Conservation (phyloP, 176 grass and related monocot genomes). For the Aegilops tauschii region DNA sequence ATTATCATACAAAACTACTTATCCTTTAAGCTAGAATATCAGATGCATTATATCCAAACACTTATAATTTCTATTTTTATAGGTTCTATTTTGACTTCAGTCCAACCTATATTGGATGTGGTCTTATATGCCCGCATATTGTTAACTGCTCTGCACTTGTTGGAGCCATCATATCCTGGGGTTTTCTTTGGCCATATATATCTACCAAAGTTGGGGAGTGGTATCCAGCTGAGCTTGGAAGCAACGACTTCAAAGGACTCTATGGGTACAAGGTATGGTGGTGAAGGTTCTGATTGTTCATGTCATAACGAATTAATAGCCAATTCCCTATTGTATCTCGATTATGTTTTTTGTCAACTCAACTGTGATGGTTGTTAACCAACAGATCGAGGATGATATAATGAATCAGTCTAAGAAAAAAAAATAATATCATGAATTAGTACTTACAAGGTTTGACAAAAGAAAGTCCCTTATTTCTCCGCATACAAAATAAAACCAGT, state of each 20-base stretch:
- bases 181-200: slow-evolving; percentile 87
- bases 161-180: slow-evolving; percentile 88
- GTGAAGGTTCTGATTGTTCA: neutral
- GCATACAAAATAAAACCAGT: neutral
- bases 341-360: too few species aligned
- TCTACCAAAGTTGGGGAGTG: slow-evolving; percentile 64
- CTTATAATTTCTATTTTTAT: slow-evolving; percentile 22
- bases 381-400: too few species aligned
- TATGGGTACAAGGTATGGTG: slow-evolving; percentile 78
- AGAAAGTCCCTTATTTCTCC: neutral
- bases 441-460: too few species aligned
- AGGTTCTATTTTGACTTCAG: slow-evolving; percentile 97
- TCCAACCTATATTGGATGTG: slow-evolving; percentile 85
- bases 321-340: too few species aligned
- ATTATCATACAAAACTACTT: neutral
- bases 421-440: too few species aligned
- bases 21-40: neutral
- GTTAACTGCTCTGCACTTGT: slow-evolving; percentile 83
- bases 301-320: neutral
- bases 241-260: slow-evolving; percentile 86
- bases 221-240: slow-evolving; percentile 72
- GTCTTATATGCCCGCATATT: slow-evolving; percentile 88
- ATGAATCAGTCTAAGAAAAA: too few species aligned
- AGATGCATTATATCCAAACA: neutral
- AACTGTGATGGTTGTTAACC: too few species aligned